Base-by-base conservation (phyloP, 805 yeast genomes). In the Yarrowia alimentaria region DNA sequence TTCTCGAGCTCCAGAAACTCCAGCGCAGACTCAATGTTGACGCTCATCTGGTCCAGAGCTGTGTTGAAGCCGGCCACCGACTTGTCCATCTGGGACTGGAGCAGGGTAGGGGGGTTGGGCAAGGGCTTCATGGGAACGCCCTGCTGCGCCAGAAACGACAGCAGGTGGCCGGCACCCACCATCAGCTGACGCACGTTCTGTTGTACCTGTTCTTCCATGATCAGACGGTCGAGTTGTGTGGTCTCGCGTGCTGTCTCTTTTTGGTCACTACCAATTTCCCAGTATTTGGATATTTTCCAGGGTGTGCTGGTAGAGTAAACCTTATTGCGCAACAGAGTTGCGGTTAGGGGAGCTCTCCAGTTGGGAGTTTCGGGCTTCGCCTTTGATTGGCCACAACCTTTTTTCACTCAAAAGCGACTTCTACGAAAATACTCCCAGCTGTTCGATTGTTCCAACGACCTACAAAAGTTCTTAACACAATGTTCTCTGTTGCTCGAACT, bases 21-120 rank as follows among this genome's bases (percentile, higher is more conserved):
- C 17, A 43, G 37, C 2, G 37, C 35, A 18, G 35, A 30, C 22
- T 21, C 50, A 21, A 43, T 16, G 17, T 31, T 22, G 28, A 43
- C 28, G 13, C 50, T 30, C 22, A 30, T 5, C n/a, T 21, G 30
- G 22, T 43, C 50, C 17, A 43, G 17, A 4, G 50, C 37, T 5
- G 28, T 9, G 50, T 31, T 43, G 37, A 43, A 43, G 2, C 29
- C 37, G 4, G 50, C 35, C 28, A 43, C 37, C 14, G 50, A 43
- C 28, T 53, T 51, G 52, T 59, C 59, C 16, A 59, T 55, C 6
- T 57, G 24, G 6, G 53, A 28, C 33, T 58, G 61, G 14, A 58
- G 43, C 13, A 51, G 40, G 5, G 57, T 37, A 1, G 60, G 59
- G 4, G 61, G 60, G 50, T 59, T 59, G 12, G 61, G 60, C 1